These are phyloP conservation scores for Cornus controversa DNA, from an alignment of 148 eudicot genomes.

Conservation along the genomic window DNA sequence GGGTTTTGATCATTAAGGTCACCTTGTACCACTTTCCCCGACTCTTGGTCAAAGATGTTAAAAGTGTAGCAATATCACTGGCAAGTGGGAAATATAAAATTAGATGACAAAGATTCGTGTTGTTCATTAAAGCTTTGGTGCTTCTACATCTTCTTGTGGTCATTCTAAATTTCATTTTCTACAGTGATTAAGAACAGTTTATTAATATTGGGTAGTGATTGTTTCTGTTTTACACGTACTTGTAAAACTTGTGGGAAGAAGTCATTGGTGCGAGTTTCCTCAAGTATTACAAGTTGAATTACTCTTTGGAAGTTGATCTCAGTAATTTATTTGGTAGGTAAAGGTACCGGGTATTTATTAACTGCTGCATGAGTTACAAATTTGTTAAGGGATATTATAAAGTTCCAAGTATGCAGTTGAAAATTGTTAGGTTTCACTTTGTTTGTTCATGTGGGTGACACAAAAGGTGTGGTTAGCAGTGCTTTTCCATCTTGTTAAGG, in stretches of 20 bases:
- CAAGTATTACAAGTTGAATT: too few relatives aligned
- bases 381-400: too few relatives aligned
- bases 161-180: background rate
- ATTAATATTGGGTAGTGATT: too few relatives aligned
- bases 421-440: background rate
- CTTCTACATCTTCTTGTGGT: background rate
- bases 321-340: too few relatives aligned
- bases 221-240: too few relatives aligned
- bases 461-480: background rate
- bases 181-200: background rate
- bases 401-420: too few relatives aligned
- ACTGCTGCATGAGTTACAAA: too few relatives aligned
- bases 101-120: conserved; percentile 12
- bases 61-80: conserved; percentile 16
- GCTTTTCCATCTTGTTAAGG: background rate
- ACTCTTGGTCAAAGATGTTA: conserved; percentile 13
- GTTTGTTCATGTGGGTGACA: background rate
- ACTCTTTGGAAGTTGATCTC: too few relatives aligned
- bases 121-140: background rate
- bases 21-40: conserved; percentile 1
- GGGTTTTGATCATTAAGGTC: conserved; percentile 9
- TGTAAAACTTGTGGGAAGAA: too few relatives aligned
- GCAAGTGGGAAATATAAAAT: conserved; percentile 10
- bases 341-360: too few relatives aligned
- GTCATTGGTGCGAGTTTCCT: too few relatives aligned